Evolutionary conservation across 441 rosid genomes (phyloP).

Genomic region (Euphorbia schlechtendalii): DNA sequence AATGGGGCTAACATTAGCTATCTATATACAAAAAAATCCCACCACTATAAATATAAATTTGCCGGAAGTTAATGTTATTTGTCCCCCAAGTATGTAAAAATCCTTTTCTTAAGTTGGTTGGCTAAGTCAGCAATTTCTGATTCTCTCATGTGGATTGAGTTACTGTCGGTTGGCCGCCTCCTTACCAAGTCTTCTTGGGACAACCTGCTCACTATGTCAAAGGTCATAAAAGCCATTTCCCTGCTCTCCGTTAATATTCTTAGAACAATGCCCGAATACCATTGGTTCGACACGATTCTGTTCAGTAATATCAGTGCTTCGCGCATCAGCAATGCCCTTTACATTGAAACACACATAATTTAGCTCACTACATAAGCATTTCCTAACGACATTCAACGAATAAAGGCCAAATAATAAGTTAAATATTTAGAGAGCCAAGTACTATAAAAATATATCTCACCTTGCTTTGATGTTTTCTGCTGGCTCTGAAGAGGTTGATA

Average conservation of each 20-base stretch:
- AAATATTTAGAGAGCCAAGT: too few species aligned
- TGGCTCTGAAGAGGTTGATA: slow-evolving; percentile 26
- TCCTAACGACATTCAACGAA: too few species aligned
- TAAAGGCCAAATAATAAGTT: too few species aligned
- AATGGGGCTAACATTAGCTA: neutral
- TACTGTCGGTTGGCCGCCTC: slow-evolving; percentile 26
- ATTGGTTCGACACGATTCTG: slow-evolving; percentile 63
- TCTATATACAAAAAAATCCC: neutral
- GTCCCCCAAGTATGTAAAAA: slow-evolving; percentile 58
- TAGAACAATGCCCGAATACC: slow-evolving; percentile 48
- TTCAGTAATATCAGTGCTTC: slow-evolving; percentile 77
- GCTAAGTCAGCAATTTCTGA: slow-evolving; percentile 65
- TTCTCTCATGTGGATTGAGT: slow-evolving; percentile 40
- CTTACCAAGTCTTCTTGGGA: slow-evolving; percentile 34
- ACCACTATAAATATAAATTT: neutral
- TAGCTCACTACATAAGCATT: too few species aligned
- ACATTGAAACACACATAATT: neutral
- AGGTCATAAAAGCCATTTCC: slow-evolving; percentile 68
- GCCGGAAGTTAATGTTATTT: slow-evolving; percentile 10
- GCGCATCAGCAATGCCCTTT: slow-evolving; percentile 63
- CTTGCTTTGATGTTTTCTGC: slow-evolving; percentile 57
- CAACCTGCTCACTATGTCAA: slow-evolving; percentile 66
- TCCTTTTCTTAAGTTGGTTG: slow-evolving; percentile 54
- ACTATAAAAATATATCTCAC: slow-evolving; percentile 27
- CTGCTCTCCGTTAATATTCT: slow-evolving; percentile 56